Conservation (phyloP, 2,329 filamentous ascomycete genomes). For the Diaporthe longicolla region DNA sequence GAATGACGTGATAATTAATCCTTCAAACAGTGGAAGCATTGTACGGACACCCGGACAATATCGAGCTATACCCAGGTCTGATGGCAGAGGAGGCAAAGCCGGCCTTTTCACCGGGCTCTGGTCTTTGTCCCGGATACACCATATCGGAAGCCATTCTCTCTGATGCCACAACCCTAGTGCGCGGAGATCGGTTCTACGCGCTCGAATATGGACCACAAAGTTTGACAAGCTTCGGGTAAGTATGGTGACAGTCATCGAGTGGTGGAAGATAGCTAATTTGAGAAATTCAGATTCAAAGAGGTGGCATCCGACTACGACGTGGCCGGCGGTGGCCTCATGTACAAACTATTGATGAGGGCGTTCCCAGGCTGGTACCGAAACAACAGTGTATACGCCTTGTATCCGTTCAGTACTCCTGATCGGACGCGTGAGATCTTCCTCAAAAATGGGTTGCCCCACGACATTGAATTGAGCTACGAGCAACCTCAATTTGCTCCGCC, state of each 20-base stretch:
- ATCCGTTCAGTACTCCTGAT: background rate
- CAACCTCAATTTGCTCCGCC: background rate
- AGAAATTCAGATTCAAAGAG: background rate
- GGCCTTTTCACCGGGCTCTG: background rate
- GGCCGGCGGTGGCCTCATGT: conserved; percentile 7
- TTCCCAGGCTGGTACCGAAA: conserved; percentile 15
- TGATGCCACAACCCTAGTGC: conserved; percentile 4
- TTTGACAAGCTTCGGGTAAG: conserved; percentile 12
- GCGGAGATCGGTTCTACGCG: conserved; percentile 15
- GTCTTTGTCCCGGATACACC: conserved; percentile 16
- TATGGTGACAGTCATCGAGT: rapidly evolving
- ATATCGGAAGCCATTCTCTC: conserved; percentile 17
- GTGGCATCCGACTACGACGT: conserved; percentile 12
- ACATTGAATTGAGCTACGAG: background rate
- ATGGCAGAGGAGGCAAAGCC: conserved; percentile 3
- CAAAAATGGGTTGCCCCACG: background rate
- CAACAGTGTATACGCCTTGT: conserved; percentile 14
- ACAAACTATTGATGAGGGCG: conserved; percentile 5
- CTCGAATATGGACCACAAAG: conserved; percentile 17
- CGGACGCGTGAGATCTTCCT: background rate
- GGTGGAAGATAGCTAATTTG: background rate
- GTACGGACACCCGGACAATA: conserved; percentile 11
- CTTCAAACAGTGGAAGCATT: background rate
- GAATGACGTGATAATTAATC: background rate
- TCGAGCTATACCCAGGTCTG: conserved; percentile 11